Evolutionary conservation across 2,329 filamentous ascomycete species (phyloP).

Genomic region (Claviceps sp.): DNA sequence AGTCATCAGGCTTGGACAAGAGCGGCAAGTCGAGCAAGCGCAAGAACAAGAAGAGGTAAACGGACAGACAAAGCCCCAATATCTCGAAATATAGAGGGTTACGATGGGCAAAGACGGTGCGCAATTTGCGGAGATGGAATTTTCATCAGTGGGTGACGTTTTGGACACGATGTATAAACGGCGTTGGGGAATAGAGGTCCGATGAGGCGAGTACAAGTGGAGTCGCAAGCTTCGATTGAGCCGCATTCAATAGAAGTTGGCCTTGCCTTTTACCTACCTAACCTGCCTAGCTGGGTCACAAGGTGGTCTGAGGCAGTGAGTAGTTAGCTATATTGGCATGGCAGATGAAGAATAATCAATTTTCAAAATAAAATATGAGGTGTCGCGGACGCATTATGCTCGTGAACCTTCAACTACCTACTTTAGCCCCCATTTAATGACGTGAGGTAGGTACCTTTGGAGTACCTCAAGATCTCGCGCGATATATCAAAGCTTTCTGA

Average conservation of each 20-base stretch:
- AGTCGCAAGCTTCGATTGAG: not conserved
- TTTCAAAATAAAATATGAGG: too few species aligned
- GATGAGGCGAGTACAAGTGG: not conserved
- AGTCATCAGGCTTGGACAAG: conserved; percentile 34
- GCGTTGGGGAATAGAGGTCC: not conserved
- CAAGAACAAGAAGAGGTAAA: conserved; percentile 7
- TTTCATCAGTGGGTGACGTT: not conserved
- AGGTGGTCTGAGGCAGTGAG: not conserved
- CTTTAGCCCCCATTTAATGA: too few species aligned
- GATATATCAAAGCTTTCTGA: too few species aligned
- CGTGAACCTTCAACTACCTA: too few species aligned
- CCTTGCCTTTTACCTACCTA: not conserved
- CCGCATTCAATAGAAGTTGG: not conserved
- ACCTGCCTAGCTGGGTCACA: not conserved
- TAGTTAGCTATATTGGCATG: not conserved
- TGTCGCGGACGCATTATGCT: too few species aligned
- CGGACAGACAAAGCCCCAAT: not conserved
- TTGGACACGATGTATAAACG: conserved; percentile 1
- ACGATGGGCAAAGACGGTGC: not conserved
- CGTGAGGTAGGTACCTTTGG: too few species aligned
- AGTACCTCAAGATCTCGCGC: too few species aligned
- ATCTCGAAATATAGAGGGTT: not conserved
- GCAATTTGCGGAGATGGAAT: not conserved
- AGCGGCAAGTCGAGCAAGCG: conserved; percentile 12
- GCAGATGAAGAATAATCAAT: not conserved